These are phyloP conservation scores for Penicillium janthinellum DNA, from an alignment of 2,329 filamentous ascomycete species.

Conservation along the genomic window DNA sequence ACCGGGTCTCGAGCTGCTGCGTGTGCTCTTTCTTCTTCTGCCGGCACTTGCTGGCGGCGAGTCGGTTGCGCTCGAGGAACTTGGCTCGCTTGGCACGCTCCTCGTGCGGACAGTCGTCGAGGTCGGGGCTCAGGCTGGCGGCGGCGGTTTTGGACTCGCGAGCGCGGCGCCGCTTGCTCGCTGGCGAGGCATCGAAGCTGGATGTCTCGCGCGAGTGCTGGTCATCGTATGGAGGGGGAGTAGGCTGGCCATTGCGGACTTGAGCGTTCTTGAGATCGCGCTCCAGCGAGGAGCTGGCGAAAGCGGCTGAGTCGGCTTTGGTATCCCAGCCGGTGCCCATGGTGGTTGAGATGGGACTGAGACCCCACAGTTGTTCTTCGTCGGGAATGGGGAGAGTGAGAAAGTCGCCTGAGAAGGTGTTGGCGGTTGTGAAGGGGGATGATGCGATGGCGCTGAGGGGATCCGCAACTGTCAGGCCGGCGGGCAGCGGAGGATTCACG, in stretches of 20 bases:
- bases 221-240: constrained; percentile 40
- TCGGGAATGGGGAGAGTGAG: constrained; percentile 32
- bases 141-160: constrained; percentile 19
- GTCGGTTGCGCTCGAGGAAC: constrained; percentile 61
- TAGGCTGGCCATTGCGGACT: constrained; percentile 44
- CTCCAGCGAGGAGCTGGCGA: constrained; percentile 31
- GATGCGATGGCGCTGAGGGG: constrained; percentile 11
- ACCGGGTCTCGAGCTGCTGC: constrained; percentile 50
- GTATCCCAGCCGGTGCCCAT: constrained; percentile 29
- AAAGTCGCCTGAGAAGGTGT: constrained; percentile 32
- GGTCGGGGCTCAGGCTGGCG: constrained; percentile 27
- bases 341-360: constrained; percentile 33
- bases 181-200: constrained; percentile 21
- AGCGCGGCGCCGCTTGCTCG: constrained; percentile 20
- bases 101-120: constrained; percentile 28
- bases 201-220: constrained; percentile 20
- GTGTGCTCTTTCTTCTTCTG: constrained; percentile 64
- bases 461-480: constrained; percentile 11
- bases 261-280: constrained; percentile 38
- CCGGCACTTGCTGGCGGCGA: constrained; percentile 63
- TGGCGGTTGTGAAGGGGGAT: constrained; percentile 21
- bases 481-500: constrained; percentile 15
- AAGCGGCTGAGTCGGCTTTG: constrained; percentile 28
- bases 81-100: constrained; percentile 50
- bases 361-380: constrained; percentile 36